Evolutionary conservation across 164 flowering plant genomes (phyloP), one percentile per base, ranked within the genome.

Genomic region (Magnolia kwangsiensis): DNA sequence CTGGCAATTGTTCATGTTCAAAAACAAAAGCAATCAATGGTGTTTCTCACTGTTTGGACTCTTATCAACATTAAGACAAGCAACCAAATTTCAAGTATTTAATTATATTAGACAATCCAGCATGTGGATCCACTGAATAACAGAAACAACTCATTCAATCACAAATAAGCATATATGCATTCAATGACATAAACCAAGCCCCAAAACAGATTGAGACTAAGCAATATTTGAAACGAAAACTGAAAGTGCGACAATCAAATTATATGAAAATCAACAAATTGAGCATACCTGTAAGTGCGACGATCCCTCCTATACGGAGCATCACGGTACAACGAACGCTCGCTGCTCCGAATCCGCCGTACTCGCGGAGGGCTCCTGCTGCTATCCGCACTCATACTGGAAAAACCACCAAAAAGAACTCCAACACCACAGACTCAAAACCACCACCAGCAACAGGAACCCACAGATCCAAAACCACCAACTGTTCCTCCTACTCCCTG

Each of bases 221-320:
- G 45, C 45, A 37, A 37, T 37, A 37, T 37, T 37, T 37, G 45
- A 37, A 37, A 37, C 0, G 45, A 37, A 37, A 37, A 3, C 6
- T 37, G 45, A 37, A 37, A 37, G 5, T 37, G n/a, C n/a, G n/a
- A n/a, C n/a, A n/a, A 16, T 55, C 16, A 55, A 55, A 55, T 55
- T 55, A 55, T 55, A 55, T 19, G 21, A 4, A n/a, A 19, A 64
- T 64, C 8, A 64, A 64, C 20, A 13, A 21, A n/a, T n/a, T n/a
- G 8, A 64, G 67, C 24, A 64, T 7, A 64, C 67, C 67, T 64
- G 67, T 64, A 20, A 19, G 29, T n/a, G 6, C 78, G 83, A 19
- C 79, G 80, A 69, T 78, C 84, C 77, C 74, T 83, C 19, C 83
- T 63, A 65, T 81, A 83, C 19, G 86, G 83, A 14, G 85, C 86